phyloP scores from a whole-genome alignment of 371 early-diverging fungal species.

The Apophysomyces ossiformis region DNA sequence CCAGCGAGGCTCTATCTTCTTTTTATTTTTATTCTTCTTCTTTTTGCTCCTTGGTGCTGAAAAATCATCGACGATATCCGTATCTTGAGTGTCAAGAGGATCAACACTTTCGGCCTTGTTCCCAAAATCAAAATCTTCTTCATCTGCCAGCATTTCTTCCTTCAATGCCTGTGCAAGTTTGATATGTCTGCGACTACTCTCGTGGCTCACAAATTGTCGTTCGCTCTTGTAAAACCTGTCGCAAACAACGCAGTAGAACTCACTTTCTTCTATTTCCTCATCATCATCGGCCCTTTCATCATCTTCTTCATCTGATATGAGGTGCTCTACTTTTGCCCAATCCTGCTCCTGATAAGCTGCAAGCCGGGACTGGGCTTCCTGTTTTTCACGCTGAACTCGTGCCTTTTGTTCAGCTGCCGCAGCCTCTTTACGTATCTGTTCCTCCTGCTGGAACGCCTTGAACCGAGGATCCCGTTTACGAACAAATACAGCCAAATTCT shows the following conservation, averaged over 20 bases:
- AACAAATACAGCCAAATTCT: conserved; percentile 61
- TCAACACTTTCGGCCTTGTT: conserved; percentile 18
- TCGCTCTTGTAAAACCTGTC: conserved; percentile 78
- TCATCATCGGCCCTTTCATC: conserved; percentile 48
- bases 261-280: conserved; percentile 39
- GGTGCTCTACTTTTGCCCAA: conserved; percentile 62
- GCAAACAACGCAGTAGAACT: conserved; percentile 83
- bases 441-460: conserved; percentile 57
- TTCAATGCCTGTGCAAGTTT: conserved; percentile 68
- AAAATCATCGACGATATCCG: conserved; percentile 16
- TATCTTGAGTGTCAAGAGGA: no score
- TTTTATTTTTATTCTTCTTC: conserved; percentile 47
- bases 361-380: conserved; percentile 51
- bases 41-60: conserved; percentile 28
- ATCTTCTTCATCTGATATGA: conserved; percentile 27
- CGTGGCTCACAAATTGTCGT: conserved; percentile 78
- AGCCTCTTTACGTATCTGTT: conserved; percentile 55
- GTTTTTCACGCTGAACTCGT: conserved; percentile 54
- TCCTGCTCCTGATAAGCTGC: conserved; percentile 64
- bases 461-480: conserved; percentile 83
- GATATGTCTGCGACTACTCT: conserved; percentile 76
- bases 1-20: conserved; percentile 37
- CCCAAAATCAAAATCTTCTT: conserved; percentile 43
- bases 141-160: conserved; percentile 70
- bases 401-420: conserved; percentile 60